These are phyloP conservation scores for Phytophthora pini DNA, from an alignment of 352 stramenopile genomes.

Conservation along the genomic window DNA sequence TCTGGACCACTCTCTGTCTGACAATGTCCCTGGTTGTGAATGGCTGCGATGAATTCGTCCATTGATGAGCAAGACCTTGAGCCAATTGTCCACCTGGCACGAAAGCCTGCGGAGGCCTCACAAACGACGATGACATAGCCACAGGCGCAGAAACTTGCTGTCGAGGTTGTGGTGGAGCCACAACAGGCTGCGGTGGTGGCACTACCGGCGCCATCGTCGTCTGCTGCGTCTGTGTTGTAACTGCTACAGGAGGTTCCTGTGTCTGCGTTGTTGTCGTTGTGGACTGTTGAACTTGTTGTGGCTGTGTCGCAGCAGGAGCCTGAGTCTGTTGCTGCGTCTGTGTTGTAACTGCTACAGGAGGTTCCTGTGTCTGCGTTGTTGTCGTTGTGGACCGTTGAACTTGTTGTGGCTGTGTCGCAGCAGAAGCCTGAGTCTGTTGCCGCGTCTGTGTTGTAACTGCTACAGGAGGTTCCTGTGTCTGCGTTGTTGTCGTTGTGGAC, in stretches of 20 bases:
- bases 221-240: constrained; percentile 4
- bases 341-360: no score
- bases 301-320: no score
- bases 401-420: no score
- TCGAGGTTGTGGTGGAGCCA: not conserved
- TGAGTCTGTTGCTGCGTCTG: no score
- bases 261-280: not conserved
- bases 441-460: not conserved
- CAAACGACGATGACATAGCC: constrained; percentile 19
- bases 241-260: not conserved
- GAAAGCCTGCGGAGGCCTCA: constrained; percentile 8
- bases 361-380: not conserved
- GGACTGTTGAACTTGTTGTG: no score
- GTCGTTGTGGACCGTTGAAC: no score
- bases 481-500: no score
- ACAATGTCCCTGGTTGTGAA: constrained; percentile 20
- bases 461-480: not conserved
- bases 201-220: not conserved
- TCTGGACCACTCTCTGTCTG: constrained; percentile 26
- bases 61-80: constrained; percentile 20
- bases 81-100: not conserved
- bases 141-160: constrained; percentile 2
- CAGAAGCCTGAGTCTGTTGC: not conserved
- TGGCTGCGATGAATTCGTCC: constrained; percentile 15
- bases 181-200: constrained; percentile 10